A percentile compares a stretch with the other conserved stretches of the same genome.
phyloP scores from a whole-genome alignment of 73 alveolate genomes.

The Blepharisma stoltei region DNA sequence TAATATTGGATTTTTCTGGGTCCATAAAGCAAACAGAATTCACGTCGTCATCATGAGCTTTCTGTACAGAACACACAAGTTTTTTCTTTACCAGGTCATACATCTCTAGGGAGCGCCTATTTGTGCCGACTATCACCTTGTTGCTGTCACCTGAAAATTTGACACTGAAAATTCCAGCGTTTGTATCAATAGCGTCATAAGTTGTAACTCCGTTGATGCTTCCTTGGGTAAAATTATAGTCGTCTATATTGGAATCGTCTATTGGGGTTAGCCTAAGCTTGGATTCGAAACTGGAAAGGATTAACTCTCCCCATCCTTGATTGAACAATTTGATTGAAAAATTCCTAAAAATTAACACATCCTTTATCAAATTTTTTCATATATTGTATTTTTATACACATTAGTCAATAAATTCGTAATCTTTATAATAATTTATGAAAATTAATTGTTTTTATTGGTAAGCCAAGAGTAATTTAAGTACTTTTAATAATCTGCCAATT shows the following conservation, averaged over 20 bases:
- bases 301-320: too few relatives aligned
- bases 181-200: constrained; percentile 11
- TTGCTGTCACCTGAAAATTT: constrained; percentile 66
- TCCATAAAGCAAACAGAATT: constrained; percentile 74
- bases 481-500: too few relatives aligned
- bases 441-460: too few relatives aligned
- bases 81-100: constrained; percentile 47
- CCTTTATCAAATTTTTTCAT: too few relatives aligned
- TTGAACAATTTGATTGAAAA: too few relatives aligned
- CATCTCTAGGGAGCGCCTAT: constrained; percentile 40
- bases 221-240: not conserved
- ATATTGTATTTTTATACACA: too few relatives aligned
- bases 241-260: not conserved
- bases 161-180: constrained; percentile 48
- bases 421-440: too few relatives aligned
- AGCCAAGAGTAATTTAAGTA: too few relatives aligned
- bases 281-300: not conserved
- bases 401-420: too few relatives aligned
- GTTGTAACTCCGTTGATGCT: not conserved
- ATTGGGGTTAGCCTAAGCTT: not conserved
- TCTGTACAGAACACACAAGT: constrained; percentile 33
- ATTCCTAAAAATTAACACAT: too few relatives aligned
- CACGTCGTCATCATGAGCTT: constrained; percentile 74
- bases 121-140: constrained; percentile 61
- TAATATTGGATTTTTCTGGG: constrained; percentile 54